phyloP scores from a whole-genome alignment of 768 basidiomycete species.

The Tricholoma furcatifolium region DNA sequence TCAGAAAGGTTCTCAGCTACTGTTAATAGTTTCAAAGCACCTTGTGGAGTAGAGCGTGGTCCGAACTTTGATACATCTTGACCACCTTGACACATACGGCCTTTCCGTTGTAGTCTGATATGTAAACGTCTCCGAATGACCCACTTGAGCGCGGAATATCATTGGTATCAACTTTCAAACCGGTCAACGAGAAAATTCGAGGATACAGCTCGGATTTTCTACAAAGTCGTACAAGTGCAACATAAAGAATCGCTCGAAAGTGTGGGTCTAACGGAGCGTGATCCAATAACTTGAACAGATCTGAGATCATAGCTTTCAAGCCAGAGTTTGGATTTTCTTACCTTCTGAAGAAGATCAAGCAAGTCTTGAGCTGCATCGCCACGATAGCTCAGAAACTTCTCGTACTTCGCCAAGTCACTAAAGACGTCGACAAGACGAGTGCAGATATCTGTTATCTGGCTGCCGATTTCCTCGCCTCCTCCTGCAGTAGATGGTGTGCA shows the following conservation, averaged over 20 bases:
- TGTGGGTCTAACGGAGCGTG: conserved; percentile 9
- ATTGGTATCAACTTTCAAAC: conserved; percentile 2
- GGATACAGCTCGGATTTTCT: conserved; percentile 26
- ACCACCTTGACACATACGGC: conserved; percentile 27
- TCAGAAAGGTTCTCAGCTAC: not conserved
- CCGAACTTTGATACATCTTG: conserved; percentile 21
- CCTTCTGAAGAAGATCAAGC: conserved; percentile 26
- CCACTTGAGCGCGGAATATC: conserved; percentile 19
- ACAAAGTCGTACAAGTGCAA: conserved; percentile 23
- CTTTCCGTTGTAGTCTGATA: conserved; percentile 15
- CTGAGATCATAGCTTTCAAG: not conserved
- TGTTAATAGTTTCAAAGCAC: conserved; percentile 8
- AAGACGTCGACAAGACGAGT: conserved; percentile 13
- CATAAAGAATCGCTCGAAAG: conserved; percentile 16
- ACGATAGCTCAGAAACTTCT: conserved; percentile 16
- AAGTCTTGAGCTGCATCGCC: conserved; percentile 16
- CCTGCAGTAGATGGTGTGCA: not conserved
- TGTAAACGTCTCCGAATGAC: conserved; percentile 29
- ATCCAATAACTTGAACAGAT: conserved; percentile 18
- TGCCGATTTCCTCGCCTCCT: not conserved
- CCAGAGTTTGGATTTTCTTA: conserved; percentile 4
- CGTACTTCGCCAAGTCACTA: conserved; percentile 16
- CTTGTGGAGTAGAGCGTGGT: conserved; percentile 20
- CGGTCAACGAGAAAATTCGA: conserved; percentile 19
- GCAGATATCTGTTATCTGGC: conserved; percentile 14